A percentile compares a stretch with the other conserved stretches of the same genome.
These are phyloP conservation scores for Saccharomycopsis javanensis DNA, from an alignment of 805 yeast genomes.

Conservation along the genomic window DNA sequence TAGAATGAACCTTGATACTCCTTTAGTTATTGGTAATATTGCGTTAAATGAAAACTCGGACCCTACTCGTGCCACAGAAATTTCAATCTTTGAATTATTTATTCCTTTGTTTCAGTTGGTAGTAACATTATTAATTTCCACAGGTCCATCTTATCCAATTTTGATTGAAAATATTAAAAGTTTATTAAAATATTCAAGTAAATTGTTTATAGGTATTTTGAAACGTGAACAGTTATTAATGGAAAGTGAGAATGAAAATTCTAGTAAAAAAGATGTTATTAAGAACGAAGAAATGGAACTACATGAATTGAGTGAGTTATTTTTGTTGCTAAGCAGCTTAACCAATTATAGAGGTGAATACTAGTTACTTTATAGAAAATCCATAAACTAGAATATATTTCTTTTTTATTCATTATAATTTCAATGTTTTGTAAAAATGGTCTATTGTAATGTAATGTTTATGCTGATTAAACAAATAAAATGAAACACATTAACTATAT, in stretches of 20 bases:
- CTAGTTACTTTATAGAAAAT: slow-evolving; percentile 18
- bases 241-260: slow-evolving; percentile 19
- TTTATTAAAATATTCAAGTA: slow-evolving; percentile 43
- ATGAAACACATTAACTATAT: neutral
- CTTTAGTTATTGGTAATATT: slow-evolving; percentile 30
- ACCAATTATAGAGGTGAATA: slow-evolving; percentile 33
- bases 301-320: slow-evolving; percentile 43
- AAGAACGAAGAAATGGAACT: slow-evolving; percentile 31
- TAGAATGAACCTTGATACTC: slow-evolving; percentile 43
- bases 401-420: neutral
- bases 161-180: slow-evolving; percentile 44
- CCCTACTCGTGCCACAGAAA: slow-evolving; percentile 14
- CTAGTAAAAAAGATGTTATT: slow-evolving; percentile 23
- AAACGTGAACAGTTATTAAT: slow-evolving; percentile 40
- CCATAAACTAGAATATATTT: neutral
- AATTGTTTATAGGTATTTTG: slow-evolving; percentile 50
- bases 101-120: slow-evolving; percentile 69
- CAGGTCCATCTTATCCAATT: slow-evolving; percentile 65
- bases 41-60: slow-evolving; percentile 21
- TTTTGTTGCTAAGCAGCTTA: slow-evolving; percentile 44
- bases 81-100: slow-evolving; percentile 58
- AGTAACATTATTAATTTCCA: slow-evolving; percentile 54
- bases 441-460: no score
- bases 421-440: no score
- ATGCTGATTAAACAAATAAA: no score